Evolutionary conservation across 2,329 filamentous ascomycete genomes (phyloP), one percentile per base, ranked within the genome.

Genomic region (Aureobasidium sp.): DNA sequence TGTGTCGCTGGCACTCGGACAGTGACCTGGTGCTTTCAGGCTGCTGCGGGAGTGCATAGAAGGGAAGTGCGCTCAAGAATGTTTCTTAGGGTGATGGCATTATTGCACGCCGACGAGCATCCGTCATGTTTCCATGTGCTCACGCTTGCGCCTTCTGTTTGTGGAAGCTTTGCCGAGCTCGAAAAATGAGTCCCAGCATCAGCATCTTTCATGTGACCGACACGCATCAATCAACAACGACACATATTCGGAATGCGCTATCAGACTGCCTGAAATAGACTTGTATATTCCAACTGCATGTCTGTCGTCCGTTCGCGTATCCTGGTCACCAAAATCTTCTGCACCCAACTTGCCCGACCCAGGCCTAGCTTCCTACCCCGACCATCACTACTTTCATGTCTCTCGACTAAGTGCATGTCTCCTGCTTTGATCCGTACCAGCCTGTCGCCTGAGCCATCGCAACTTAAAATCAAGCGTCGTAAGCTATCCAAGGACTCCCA

Each of bases 1-100:
- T 90, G 68, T 74, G 44, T 47, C 44, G 55, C 43, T 48, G 29
- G 27, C 39, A 41, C 39, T 24, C 52, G 36, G 52, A 15, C 52
- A 43, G 52, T 43, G 34, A 37, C 52, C 27, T 41, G 37, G n/a
- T 26, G 24, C 5, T 27, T 20, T 15, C 12, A 13, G 10, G 8
- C 12, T 53, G 34, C 36, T 53, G 34, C 36, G 8, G 5, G 7
- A 17, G 32, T 29, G 51, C 52, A 56, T 56, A 55, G 36, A 55
- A 52, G 15, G 29, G 24, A 43, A 39, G 24, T 17, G n/a, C 27
- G 27, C 47, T 37, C 48, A 37, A n/a, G 10, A 52, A 52, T 13
- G 32, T 20, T 50, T 10, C 24, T 12, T 6, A 41, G 34, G 10
- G 34, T 27, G 50, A 37, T 53, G 50, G 12, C 34, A 39, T 51